phyloP scores from a whole-genome alignment of 495 filamentous ascomycete species.

The Xylaria nigripes region DNA sequence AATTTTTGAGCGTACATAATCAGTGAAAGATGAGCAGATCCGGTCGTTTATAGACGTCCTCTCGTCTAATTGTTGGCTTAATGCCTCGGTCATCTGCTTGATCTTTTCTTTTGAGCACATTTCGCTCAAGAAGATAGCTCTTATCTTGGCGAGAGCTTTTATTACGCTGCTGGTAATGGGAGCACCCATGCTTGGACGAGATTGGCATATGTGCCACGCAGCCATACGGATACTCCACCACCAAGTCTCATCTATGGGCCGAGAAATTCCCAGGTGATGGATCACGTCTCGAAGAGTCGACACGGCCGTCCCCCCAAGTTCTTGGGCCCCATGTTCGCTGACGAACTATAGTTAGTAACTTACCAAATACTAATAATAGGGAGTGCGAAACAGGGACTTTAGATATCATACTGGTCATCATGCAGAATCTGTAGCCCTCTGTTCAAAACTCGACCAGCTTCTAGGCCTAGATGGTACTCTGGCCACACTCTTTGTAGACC shows the following conservation, averaged over 20 bases:
- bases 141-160: slow-evolving; percentile 31
- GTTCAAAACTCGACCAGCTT: slow-evolving; percentile 36
- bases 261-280: slow-evolving; percentile 13
- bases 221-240: slow-evolving; percentile 48
- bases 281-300: slow-evolving; percentile 38
- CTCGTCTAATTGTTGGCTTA: slow-evolving; percentile 16
- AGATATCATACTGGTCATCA: slow-evolving; percentile 42
- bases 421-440: slow-evolving; percentile 39
- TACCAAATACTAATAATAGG: not conserved
- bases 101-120: slow-evolving; percentile 25
- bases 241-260: slow-evolving; percentile 31
- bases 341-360: not conserved
- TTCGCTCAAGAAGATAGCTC: slow-evolving; percentile 19
- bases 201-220: slow-evolving; percentile 57
- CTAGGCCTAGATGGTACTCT: slow-evolving; percentile 35
- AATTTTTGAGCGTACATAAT: slow-evolving; percentile 17
- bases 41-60: slow-evolving; percentile 19
- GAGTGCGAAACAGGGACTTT: not conserved
- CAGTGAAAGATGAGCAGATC: slow-evolving; percentile 28
- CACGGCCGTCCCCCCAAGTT: slow-evolving; percentile 45
- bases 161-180: slow-evolving; percentile 48
- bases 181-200: slow-evolving; percentile 56
- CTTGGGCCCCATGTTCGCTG: slow-evolving; percentile 38
- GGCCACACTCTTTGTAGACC: slow-evolving; percentile 52
- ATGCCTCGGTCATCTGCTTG: slow-evolving; percentile 21